A percentile compares a stretch with the other conserved stretches of the same genome.
Conservation (phyloP, 176 grass and related monocot species). For the Hordeum vulgare region DNA sequence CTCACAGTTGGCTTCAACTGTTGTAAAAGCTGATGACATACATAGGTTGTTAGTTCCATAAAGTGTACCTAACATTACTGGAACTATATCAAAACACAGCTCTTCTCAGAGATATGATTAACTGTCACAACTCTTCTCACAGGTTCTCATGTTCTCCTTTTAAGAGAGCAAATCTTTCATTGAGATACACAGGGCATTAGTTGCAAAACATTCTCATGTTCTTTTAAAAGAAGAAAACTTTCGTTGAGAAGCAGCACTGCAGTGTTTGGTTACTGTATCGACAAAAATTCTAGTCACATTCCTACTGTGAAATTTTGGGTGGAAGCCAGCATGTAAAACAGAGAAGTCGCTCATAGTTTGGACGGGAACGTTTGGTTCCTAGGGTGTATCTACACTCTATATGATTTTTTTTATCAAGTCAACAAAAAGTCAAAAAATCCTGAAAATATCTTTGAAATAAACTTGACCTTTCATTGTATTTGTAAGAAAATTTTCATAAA, state of each 20-base stretch:
- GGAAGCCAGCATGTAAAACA: background rate
- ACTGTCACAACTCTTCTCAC: background rate
- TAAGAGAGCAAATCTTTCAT: background rate
- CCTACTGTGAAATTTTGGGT: background rate
- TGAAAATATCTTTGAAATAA: too few species aligned
- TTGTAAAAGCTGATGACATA: slow-evolving; percentile 45
- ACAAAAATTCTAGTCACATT: background rate
- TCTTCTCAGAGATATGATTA: background rate
- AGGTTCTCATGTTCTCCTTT: background rate
- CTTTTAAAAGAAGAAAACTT: background rate
- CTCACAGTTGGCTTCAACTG: slow-evolving; percentile 13
- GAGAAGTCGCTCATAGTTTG: background rate
- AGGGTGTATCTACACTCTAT: too few species aligned
- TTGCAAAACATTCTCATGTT: too few species aligned
- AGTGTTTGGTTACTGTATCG: background rate
- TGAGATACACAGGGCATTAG: too few species aligned
- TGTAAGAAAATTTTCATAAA: too few species aligned
- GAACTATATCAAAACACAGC: background rate
- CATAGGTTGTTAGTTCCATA: slow-evolving; percentile 17
- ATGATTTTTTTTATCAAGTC: too few species aligned
- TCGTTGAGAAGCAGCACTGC: background rate
- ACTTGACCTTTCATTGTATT: too few species aligned
- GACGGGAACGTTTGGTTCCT: too few species aligned
- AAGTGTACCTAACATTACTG: slow-evolving; percentile 21
- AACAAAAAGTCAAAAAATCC: too few species aligned